A percentile compares a stretch with the other conserved stretches of the same genome.
Conservation (phyloP, 2,329 filamentous ascomycete species). For the Aureobasidium mangrovei region DNA sequence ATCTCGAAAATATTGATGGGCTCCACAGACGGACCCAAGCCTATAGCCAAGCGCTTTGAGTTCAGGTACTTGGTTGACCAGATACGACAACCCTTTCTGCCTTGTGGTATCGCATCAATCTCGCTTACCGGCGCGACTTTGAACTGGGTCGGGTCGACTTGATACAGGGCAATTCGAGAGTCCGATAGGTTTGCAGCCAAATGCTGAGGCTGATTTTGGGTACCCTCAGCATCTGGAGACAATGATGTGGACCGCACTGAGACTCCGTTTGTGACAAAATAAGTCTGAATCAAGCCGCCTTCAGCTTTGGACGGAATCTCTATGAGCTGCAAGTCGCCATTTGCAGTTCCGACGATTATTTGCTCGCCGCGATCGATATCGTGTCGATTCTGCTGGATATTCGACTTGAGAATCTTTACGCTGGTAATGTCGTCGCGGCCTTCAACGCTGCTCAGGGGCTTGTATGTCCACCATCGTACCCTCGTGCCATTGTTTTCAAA, state of each 20-base stretch:
- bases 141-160: constrained; percentile 18
- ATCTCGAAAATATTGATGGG: constrained; percentile 44
- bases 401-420: constrained; percentile 42
- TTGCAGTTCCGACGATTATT: constrained; percentile 48
- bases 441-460: constrained; percentile 41
- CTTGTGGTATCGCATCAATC: constrained; percentile 23
- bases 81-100: constrained; percentile 22
- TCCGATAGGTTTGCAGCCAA: constrained; percentile 46
- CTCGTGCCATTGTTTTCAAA: constrained; percentile 27
- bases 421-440: constrained; percentile 52
- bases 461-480: constrained; percentile 43
- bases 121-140: constrained; percentile 31
- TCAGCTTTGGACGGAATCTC: constrained; percentile 15
- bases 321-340: constrained; percentile 41
- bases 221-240: constrained; percentile 25
- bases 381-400: constrained; percentile 24
- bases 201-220: constrained; percentile 27
- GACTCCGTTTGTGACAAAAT: constrained; percentile 36
- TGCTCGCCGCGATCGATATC: constrained; percentile 25
- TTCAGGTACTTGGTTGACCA: constrained; percentile 49
- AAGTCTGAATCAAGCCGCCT: constrained; percentile 25
- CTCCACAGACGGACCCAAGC: constrained; percentile 36
- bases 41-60: constrained; percentile 42
- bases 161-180: constrained; percentile 27
- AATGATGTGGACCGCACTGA: constrained; percentile 42